Percentiles rank a stretch among this genome's conserved stretches.
Conservation (phyloP, 192 early-diverging fungal species). For the Podila epigama region DNA sequence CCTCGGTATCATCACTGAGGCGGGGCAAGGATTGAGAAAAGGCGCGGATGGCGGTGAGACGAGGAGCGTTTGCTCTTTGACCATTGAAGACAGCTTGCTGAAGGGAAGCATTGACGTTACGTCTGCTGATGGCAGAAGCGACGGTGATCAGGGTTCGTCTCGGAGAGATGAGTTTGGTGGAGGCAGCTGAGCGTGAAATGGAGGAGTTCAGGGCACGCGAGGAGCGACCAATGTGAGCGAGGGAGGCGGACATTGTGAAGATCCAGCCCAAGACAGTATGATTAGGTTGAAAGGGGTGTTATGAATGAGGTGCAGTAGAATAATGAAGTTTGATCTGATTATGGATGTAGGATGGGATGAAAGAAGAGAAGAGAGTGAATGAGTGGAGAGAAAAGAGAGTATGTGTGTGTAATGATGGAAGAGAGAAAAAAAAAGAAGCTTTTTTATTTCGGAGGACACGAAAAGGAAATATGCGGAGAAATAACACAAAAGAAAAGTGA, state of each 20-base stretch:
- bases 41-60: slow-evolving; percentile 21
- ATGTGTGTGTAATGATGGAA: background rate
- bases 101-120: background rate
- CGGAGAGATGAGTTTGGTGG: slow-evolving; percentile 10
- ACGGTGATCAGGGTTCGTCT: slow-evolving; percentile 38
- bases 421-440: background rate
- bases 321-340: too few species aligned
- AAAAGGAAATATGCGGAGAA: background rate
- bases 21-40: slow-evolving; percentile 36
- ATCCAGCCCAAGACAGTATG: background rate
- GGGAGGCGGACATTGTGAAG: slow-evolving; percentile 37
- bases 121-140: slow-evolving; percentile 22
- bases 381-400: background rate
- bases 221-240: slow-evolving; percentile 25
- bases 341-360: too few species aligned
- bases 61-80: background rate
- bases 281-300: background rate
- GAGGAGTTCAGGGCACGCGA: slow-evolving; percentile 32
- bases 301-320: background rate
- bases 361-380: background rate
- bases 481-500: background rate
- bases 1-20: slow-evolving; percentile 33
- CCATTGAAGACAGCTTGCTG: slow-evolving; percentile 2
- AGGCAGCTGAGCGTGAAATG: slow-evolving; percentile 8
- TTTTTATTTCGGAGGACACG: background rate